Evolutionary conservation across 2,329 filamentous ascomycete genomes (phyloP), one percentile per base, ranked within the genome.

Genomic region (Elsinoe fawcettii): DNA sequence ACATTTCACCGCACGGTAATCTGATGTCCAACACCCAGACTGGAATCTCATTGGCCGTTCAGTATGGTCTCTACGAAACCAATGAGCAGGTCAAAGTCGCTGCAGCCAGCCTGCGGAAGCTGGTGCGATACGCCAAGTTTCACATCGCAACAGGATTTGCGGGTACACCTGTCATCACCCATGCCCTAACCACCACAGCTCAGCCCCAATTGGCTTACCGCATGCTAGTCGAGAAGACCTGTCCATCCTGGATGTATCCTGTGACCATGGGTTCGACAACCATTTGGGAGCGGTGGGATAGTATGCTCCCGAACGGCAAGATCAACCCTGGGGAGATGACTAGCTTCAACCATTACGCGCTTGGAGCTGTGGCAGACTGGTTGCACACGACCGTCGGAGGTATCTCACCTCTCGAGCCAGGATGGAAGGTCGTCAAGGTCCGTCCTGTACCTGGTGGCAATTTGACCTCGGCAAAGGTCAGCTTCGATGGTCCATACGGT

Each of bases 111-210:
- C 59, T 67, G 20, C 58, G 63, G 5, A 61, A 66, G 22, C 57
- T 64, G 1, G 59, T 67, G 51, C 58, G 44, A 2, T 25, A 60
- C 14, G 56, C 56, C 22, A 16, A 46, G 16, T 70, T 68, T 62
- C 64, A 63, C 30, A 67, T 73, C 5, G 62, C 65, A 0, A 73
- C 70, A 2, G 71, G 71, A 0, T 73, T 73, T 30, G 70, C 75
- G 88, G 84, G 84, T 88, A 84, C 71, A 85, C 84, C 66, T 18
- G 56, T 63, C 2, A 47, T 60, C 27, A 60, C 59, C 27, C 59
- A 60, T 34, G 60, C 57, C 12, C 30, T 62, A 6, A 59, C 59
- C 16, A 58, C 53, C 14, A 58, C 59, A 8, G 59, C 59, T 65
- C 46, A 58, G 23, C 55, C 55, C 2, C 53, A 60, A 6, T 44